phyloP scores from a whole-genome alignment of 1,284 basidiomycete genomes.

The Cryptococcus floricola region DNA sequence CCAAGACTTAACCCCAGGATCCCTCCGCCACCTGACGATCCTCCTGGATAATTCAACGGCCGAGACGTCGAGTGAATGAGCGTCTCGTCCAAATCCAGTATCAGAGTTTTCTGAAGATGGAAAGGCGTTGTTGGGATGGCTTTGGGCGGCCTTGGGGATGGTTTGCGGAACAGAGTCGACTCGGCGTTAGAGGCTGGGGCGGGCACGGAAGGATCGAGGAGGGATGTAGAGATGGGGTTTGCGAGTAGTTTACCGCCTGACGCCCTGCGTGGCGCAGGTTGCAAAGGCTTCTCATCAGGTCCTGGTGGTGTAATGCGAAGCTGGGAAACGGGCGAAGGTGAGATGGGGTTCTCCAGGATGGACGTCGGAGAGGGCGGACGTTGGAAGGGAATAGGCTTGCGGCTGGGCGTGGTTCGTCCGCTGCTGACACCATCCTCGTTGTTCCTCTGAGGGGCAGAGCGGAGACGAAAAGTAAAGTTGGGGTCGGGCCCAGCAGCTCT shows the following conservation, averaged over 20 bases:
- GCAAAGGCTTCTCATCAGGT: constrained; percentile 4
- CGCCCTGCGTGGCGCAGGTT: not conserved
- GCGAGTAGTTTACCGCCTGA: constrained; percentile 31
- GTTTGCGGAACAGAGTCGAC: constrained; percentile 12
- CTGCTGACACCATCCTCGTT: not conserved
- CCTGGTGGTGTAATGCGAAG: constrained; percentile 5
- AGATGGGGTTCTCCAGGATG: constrained; percentile 27
- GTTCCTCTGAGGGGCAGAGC: constrained; percentile 19
- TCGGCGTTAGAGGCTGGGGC: constrained; percentile 18
- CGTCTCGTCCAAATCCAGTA: constrained; percentile 95
- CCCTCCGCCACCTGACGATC: constrained; percentile 50
- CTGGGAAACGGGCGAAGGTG: constrained; percentile 3
- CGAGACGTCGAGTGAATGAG: constrained; percentile 94
- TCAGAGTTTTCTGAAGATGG: constrained; percentile 81
- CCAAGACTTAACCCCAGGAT: constrained; percentile 61
- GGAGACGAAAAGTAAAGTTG: constrained; percentile 32
- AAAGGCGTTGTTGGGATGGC: constrained; percentile 58
- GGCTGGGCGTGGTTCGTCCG: not conserved
- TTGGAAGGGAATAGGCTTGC: constrained; percentile 1
- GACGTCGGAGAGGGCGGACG: constrained; percentile 10
- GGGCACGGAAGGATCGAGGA: constrained; percentile 47
- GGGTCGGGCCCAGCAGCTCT: constrained; percentile 7
- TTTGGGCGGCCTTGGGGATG: constrained; percentile 4
- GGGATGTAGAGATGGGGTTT: constrained; percentile 39
- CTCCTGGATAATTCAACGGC: constrained; percentile 54